Evolutionary conservation across 1,284 basidiomycete genomes (phyloP).

Genomic region (Cystobasidiaceae sp.): DNA sequence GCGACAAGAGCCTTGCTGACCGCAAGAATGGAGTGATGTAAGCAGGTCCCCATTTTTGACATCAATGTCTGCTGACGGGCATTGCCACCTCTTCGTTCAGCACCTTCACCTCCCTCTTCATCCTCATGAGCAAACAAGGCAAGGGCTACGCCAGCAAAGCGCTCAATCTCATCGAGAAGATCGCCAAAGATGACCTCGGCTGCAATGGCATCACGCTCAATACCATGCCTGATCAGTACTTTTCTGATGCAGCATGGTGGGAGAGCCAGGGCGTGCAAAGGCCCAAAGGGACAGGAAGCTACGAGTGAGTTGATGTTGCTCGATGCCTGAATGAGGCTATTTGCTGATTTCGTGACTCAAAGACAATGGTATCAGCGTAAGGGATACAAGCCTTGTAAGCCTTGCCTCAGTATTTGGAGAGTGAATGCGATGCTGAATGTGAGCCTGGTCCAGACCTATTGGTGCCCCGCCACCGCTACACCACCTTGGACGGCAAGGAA

Average conservation of each 20-base stretch:
- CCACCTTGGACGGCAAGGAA: background rate
- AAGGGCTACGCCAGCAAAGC: slow-evolving; percentile 15
- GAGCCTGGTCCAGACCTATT: background rate
- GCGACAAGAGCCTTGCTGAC: slow-evolving; percentile 9
- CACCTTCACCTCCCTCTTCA: slow-evolving; percentile 18
- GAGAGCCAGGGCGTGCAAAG: background rate
- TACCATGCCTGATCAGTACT: slow-evolving; percentile 1
- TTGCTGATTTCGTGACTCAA: too few relatives aligned
- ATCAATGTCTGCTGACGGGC: background rate
- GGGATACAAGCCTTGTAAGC: slow-evolving; percentile 13
- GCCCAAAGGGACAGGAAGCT: background rate
- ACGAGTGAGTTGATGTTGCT: background rate
- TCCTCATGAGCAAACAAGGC: slow-evolving; percentile 22
- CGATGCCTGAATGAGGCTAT: background rate
- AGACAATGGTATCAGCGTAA: slow-evolving; percentile 14
- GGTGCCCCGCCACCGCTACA: slow-evolving; percentile 2
- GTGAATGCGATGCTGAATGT: background rate
- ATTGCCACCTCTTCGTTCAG: background rate
- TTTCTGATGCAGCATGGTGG: slow-evolving; percentile 9
- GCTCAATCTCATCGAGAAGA: slow-evolving; percentile 10
- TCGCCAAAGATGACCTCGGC: slow-evolving; percentile 20
- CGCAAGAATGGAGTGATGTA: slow-evolving; percentile 19
- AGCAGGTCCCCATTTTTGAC: background rate
- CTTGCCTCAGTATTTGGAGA: background rate
- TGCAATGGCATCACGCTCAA: slow-evolving; percentile 14